Percentiles rank a stretch among this genome's conserved stretches.
Conservation (phyloP, 2,329 filamentous ascomycete genomes). For the Ceratocystis huliohia region DNA sequence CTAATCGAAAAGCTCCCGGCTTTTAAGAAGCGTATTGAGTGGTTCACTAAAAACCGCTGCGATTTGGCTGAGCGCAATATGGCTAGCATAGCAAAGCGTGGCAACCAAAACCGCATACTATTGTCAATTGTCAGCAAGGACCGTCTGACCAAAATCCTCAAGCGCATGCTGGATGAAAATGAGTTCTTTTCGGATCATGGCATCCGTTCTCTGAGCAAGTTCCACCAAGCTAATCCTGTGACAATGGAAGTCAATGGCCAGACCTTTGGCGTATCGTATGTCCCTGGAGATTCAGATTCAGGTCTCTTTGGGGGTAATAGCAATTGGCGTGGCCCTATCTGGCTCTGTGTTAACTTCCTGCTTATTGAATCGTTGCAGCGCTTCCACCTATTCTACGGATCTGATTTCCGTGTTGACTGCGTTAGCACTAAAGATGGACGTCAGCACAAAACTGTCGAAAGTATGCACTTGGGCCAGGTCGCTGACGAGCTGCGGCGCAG, state of each 20-base stretch:
- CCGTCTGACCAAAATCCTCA: conserved; percentile 75
- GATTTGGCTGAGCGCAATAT: conserved; percentile 90
- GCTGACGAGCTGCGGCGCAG: conserved; percentile 92
- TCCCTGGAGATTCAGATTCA: conserved; percentile 92
- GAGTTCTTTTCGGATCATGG: conserved; percentile 87
- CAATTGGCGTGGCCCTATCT: conserved; percentile 93
- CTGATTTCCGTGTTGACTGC: conserved; percentile 78
- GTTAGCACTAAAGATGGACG: conserved; percentile 32
- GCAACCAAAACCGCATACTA: conserved; percentile 78
- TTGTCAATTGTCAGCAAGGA: conserved; percentile 87
- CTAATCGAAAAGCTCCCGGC: conserved; percentile 80
- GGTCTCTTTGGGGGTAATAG: conserved; percentile 93
- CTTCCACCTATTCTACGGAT: conserved; percentile 93
- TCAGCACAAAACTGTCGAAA: conserved; percentile 26
- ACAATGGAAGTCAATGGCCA: conserved; percentile 95
- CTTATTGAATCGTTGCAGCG: conserved; percentile 87
- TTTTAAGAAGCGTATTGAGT: conserved; percentile 86
- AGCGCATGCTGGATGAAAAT: conserved; percentile 83
- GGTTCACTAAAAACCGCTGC: conserved; percentile 80
- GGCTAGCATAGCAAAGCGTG: conserved; percentile 79
- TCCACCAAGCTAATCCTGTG: conserved; percentile 78
- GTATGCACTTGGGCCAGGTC: conserved; percentile 90
- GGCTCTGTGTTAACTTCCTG: conserved; percentile 92
- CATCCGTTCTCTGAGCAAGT: conserved; percentile 83
- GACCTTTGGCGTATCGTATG: conserved; percentile 73